A percentile compares a stretch with the other conserved stretches of the same genome.
Evolutionary conservation across 148 eudicot genomes (phyloP).

Genomic region (Fagopyrum homotropicum): DNA sequence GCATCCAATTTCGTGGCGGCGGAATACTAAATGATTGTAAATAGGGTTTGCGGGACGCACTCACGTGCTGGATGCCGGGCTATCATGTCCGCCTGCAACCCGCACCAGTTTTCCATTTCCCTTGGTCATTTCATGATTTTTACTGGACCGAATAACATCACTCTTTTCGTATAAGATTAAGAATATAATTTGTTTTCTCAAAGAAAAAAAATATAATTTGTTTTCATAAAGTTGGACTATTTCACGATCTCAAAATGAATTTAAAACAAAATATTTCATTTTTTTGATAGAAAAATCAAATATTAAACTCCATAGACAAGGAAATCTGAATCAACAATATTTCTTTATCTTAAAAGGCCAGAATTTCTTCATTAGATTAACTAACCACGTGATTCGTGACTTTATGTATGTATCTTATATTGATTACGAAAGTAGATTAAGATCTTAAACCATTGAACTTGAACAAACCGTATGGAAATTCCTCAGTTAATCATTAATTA

Average conservation of each 20-base stretch:
- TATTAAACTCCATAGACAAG: background rate
- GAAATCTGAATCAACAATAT: background rate
- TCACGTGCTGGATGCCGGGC: too few relatives aligned
- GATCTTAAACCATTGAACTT: background rate
- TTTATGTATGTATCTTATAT: background rate
- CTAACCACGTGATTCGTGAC: background rate
- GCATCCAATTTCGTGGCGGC: too few relatives aligned
- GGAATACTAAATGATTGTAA: too few relatives aligned
- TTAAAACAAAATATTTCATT: too few relatives aligned
- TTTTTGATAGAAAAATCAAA: background rate
- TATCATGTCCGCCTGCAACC: too few relatives aligned
- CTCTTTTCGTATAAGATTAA: background rate
- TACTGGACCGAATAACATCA: background rate
- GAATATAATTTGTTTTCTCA: too few relatives aligned
- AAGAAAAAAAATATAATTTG: too few relatives aligned
- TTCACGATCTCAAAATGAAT: too few relatives aligned
- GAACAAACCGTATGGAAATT: background rate
- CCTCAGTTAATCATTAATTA: background rate
- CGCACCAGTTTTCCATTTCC: too few relatives aligned
- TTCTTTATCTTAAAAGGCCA: background rate
- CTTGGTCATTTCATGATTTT: too few relatives aligned
- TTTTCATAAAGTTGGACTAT: too few relatives aligned
- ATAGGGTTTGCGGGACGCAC: too few relatives aligned
- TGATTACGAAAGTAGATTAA: background rate
- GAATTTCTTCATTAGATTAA: background rate